Conservation (phyloP, 2,329 filamentous ascomycete species). For the Aspergillus sp. region DNA sequence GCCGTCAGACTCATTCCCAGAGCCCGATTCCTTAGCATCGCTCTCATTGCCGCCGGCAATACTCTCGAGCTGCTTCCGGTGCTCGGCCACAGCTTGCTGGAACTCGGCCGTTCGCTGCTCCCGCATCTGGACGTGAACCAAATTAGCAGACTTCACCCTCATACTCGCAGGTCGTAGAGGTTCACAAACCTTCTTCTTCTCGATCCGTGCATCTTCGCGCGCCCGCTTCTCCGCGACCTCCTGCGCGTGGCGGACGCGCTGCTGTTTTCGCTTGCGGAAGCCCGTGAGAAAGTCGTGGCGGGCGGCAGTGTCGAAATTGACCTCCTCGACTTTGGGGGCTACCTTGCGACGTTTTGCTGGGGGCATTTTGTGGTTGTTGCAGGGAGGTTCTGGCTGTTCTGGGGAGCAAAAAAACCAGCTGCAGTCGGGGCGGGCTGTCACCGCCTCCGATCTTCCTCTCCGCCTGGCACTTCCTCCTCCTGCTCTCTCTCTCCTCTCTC, state of each 20-base stretch:
- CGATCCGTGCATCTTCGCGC: conserved; percentile 63
- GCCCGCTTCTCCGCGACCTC: conserved; percentile 69
- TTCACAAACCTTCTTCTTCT: conserved; percentile 61
- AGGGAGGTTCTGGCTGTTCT: not conserved
- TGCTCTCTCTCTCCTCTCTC: conserved; percentile 1
- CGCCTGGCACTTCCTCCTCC: conserved; percentile 22
- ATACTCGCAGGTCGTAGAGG: too few relatives aligned
- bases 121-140: conserved; percentile 55
- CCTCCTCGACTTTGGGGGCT: conserved; percentile 58
- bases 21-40: conserved; percentile 12
- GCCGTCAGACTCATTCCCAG: conserved; percentile 24
- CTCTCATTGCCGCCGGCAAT: conserved; percentile 38
- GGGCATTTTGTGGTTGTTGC: conserved; percentile 51
- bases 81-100: conserved; percentile 68
- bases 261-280: conserved; percentile 90
- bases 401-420: conserved; percentile 6
- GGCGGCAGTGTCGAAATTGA: conserved; percentile 71
- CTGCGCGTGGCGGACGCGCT: conserved; percentile 74
- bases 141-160: too few relatives aligned
- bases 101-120: conserved; percentile 75
- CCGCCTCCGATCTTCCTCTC: conserved; percentile 25
- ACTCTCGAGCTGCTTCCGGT: conserved; percentile 60
- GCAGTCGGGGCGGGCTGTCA: conserved; percentile 19
- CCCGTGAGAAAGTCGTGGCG: conserved; percentile 85
- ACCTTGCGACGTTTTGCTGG: conserved; percentile 58